Percentiles rank a stretch among this genome's conserved stretches.
phyloP scores from a whole-genome alignment of 2,329 filamentous ascomycete species.

The Neofusicoccum cordaticola region DNA sequence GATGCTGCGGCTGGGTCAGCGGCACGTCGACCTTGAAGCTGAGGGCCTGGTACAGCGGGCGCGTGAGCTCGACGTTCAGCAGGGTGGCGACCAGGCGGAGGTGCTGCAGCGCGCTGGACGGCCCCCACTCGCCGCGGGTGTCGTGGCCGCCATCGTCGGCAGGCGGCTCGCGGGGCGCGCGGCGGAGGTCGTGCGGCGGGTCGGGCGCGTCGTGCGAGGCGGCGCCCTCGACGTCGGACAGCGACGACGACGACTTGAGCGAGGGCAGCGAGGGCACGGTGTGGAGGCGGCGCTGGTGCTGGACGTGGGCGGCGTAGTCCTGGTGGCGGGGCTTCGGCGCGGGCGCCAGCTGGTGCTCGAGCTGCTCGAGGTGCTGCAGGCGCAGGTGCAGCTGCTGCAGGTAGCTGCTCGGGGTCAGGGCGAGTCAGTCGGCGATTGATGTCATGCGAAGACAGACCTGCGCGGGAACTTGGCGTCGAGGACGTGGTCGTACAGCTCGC shows the following conservation, averaged over 20 bases:
- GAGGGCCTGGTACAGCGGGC: constrained; percentile 8
- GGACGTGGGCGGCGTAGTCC: background rate
- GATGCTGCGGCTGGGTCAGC: background rate
- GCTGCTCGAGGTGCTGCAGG: constrained; percentile 15
- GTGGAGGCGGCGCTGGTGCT: constrained; percentile 6
- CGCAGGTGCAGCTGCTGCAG: constrained; percentile 12
- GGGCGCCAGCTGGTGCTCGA: background rate
- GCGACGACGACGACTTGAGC: background rate
- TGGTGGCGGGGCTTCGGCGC: background rate
- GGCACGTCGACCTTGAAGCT: constrained; percentile 13
- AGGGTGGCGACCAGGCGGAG: constrained; percentile 11
- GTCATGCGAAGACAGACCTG: constrained; percentile 1
- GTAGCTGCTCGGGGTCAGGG: constrained; percentile 4
- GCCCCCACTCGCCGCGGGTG: constrained; percentile 11
- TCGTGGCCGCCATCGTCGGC: background rate
- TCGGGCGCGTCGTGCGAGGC: background rate
- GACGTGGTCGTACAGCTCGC: constrained; percentile 14
- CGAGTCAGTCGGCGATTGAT: background rate
- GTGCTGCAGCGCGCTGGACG: constrained; percentile 9
- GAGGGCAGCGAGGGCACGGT: constrained; percentile 3
- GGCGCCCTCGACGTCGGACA: background rate
- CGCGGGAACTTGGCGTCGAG: constrained; percentile 14
- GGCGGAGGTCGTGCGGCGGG: background rate
- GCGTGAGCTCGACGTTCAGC: constrained; percentile 12
- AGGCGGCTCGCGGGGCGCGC: too few relatives aligned